These are phyloP conservation scores for Andrographis paniculata DNA, from an alignment of 305 asterid species.

Conservation along the genomic window DNA sequence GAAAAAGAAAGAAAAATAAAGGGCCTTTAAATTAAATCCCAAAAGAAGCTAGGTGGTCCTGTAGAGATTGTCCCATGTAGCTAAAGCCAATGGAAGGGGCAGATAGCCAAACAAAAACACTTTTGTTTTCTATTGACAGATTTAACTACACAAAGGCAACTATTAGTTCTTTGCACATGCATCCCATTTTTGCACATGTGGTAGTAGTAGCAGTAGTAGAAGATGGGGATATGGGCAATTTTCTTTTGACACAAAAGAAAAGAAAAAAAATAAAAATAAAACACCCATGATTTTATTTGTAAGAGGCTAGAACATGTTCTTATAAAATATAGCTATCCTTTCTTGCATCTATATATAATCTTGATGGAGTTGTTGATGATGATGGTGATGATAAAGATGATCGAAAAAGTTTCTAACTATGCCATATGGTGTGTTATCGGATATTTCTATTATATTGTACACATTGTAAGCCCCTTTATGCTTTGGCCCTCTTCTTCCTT, in stretches of 20 bases:
- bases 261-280: not conserved
- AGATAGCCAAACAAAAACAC: constrained; percentile 23
- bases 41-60: constrained; percentile 19
- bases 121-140: constrained; percentile 9
- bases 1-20: constrained; percentile 4
- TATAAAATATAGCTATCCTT: constrained; percentile 11
- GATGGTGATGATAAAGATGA: no score
- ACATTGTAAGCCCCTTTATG: constrained; percentile 15
- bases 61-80: constrained; percentile 18
- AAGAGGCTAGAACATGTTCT: constrained; percentile 14
- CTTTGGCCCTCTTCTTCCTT: constrained; percentile 52
- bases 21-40: not conserved
- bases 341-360: constrained; percentile 3
- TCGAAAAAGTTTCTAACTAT: not conserved
- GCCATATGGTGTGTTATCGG: not conserved
- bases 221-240: not conserved
- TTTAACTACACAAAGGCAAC: constrained; percentile 1
- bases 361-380: not conserved
- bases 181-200: constrained; percentile 9
- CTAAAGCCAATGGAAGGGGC: constrained; percentile 25
- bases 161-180: constrained; percentile 1
- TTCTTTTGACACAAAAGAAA: not conserved
- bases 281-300: constrained; percentile 3
- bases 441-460: not conserved
- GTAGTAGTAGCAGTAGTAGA: no score